Percentiles rank a stretch among this genome's conserved stretches.
phyloP scores from a whole-genome alignment of 2,329 filamentous ascomycete species.

The Phialocephala sp. region DNA sequence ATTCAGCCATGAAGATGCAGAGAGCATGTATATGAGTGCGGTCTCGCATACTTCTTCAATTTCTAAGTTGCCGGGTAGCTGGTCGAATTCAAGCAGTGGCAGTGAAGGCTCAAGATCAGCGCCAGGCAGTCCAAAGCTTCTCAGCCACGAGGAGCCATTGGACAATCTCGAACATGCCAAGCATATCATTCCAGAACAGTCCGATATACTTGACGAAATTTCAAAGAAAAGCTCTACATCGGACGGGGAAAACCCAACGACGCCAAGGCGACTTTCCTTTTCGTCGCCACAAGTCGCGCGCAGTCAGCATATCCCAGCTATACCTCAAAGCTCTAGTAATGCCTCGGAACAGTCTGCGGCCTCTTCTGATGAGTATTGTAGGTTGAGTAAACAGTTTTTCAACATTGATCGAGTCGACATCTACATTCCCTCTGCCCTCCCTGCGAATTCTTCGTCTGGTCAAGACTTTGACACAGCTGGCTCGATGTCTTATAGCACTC shows the following conservation, averaged over 20 bases:
- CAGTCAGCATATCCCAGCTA: slow-evolving; percentile 21
- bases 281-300: slow-evolving; percentile 14
- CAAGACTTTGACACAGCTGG: slow-evolving; percentile 17
- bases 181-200: slow-evolving; percentile 16
- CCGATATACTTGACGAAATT: slow-evolving; percentile 3
- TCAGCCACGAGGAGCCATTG: slow-evolving; percentile 16
- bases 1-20: slow-evolving; percentile 80
- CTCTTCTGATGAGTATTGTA: slow-evolving; percentile 37
- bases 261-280: slow-evolving; percentile 22
- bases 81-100: slow-evolving; percentile 33
- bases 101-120: slow-evolving; percentile 26
- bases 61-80: slow-evolving; percentile 36
- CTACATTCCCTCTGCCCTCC: slow-evolving; percentile 38
- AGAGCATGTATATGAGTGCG: slow-evolving; percentile 87
- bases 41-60: slow-evolving; percentile 53
- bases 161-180: slow-evolving; percentile 39
- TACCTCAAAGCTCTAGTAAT: slow-evolving; percentile 35
- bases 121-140: slow-evolving; percentile 32
- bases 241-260: slow-evolving; percentile 13
- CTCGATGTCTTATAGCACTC: slow-evolving; percentile 26
- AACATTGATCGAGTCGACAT: slow-evolving; percentile 44
- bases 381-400: slow-evolving; percentile 44
- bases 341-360: slow-evolving; percentile 37
- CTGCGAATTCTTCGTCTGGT: slow-evolving; percentile 8
- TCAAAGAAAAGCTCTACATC: slow-evolving; percentile 16